Evolutionary conservation across 345 rosid species (phyloP), one percentile per base, ranked within the genome.

Genomic region (Microthlaspi erraticum): DNA sequence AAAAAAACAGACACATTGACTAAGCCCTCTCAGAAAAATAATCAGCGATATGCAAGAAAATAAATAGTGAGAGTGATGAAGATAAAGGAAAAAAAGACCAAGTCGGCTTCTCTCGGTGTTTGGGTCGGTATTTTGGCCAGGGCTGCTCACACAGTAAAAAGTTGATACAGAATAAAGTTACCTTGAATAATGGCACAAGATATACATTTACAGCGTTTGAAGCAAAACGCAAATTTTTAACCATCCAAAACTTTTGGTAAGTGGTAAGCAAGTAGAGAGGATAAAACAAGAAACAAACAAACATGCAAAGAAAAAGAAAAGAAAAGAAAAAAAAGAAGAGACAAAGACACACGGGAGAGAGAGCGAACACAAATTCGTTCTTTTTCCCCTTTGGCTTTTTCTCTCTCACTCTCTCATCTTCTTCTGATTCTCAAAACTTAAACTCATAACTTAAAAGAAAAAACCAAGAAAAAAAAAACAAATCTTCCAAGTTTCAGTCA

Each of bases 361-460:
- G 71, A 54, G 32, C 18, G 18, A 16, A 11, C 18, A 11, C 18
- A 6, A 39, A 23, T 20, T 60, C 34, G 34, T 37, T 50, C 48
- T 29, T 44, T 34, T 33, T 54, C 33, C 38, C 18, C 6, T 52
- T 9, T 26, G 29, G 29, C 29, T 32, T 26, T 61, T 19, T 23
- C 32, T 64, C 70, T n/a, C 33, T 49, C 58, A 18, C 34, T 1
- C 70, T 49, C 70, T 64, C 70, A 20, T 38, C 60, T 51, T 65
- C 58, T 34, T 48, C 13, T 63, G 55, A 45, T 46, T 46, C 16
- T 18, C 17, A 0, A 39, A 12, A 46, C 26, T 1, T 11, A 19
- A 49, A 5, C 34, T 32, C 34, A 0, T 32, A 32, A 23, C 26
- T 23, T 23, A 23, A 23, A 23, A 23, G 3, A 48, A 34, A 1